Evolutionary conservation across 2,329 filamentous ascomycete species (phyloP).

Genomic region (Daldinia eschscholtzii): DNA sequence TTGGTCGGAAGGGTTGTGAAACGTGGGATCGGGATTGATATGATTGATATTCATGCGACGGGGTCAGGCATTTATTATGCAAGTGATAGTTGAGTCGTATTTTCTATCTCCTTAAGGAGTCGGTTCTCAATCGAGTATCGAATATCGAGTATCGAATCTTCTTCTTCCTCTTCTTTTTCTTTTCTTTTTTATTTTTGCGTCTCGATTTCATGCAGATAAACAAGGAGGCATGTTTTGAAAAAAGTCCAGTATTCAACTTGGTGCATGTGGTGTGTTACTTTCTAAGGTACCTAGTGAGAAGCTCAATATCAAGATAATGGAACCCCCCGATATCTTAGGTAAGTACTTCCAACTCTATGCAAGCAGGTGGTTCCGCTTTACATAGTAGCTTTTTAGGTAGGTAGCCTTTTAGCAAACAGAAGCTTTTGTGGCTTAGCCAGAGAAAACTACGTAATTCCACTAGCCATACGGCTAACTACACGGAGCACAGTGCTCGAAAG

Average conservation of each 20-base stretch:
- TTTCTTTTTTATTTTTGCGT: no score
- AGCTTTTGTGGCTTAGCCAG: conserved; percentile 40
- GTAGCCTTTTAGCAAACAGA: neutral
- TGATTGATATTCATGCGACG: conserved; percentile 36
- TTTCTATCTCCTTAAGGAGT: neutral
- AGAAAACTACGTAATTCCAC: conserved; percentile 39
- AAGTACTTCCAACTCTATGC: neutral
- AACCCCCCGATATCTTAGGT: neutral
- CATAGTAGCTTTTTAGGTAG: neutral
- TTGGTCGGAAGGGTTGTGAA: conserved; percentile 39
- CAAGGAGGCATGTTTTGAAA: conserved; percentile 9
- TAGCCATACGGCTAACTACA: neutral
- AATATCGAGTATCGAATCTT: neutral
- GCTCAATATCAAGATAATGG: conserved; percentile 21
- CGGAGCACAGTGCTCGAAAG: conserved; percentile 8
- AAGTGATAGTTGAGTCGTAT: conserved; percentile 1
- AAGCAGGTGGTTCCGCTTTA: conserved; percentile 10
- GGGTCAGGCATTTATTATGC: conserved; percentile 22
- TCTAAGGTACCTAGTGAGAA: conserved; percentile 1
- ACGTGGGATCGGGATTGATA: conserved; percentile 42
- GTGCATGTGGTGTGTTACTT: neutral
- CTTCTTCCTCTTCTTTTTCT: no score
- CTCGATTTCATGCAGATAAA: conserved; percentile 12
- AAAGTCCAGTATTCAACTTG: neutral
- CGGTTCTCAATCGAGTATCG: conserved; percentile 3